Evolutionary conservation across 352 stramenopile genomes (phyloP).

Genomic region (Phytophthora constricta): DNA sequence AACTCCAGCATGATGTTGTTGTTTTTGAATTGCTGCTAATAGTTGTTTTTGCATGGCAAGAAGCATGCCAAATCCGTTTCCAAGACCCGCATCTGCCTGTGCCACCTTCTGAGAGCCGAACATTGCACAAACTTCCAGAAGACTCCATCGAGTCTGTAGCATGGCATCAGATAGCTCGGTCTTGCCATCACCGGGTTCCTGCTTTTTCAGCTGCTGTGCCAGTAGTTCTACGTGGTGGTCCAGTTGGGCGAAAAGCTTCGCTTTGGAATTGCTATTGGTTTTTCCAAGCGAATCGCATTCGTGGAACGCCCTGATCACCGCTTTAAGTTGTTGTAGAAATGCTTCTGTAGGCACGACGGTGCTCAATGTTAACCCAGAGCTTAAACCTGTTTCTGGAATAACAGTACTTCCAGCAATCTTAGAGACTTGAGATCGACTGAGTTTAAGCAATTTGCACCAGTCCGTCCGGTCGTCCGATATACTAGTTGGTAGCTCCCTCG

Average conservation of each 20-base stretch:
- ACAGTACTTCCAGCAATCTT: conserved; percentile 1
- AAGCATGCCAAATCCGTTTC: conserved; percentile 45
- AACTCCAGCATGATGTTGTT: conserved; percentile 16
- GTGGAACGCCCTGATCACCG: conserved; percentile 59
- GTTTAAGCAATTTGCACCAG: conserved; percentile 71
- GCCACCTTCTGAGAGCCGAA: conserved; percentile 53
- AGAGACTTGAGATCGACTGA: conserved; percentile 20
- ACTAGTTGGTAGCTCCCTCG: conserved; percentile 50
- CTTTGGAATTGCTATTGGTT: conserved; percentile 16
- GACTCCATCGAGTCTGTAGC: conserved; percentile 55
- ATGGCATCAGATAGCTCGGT: conserved; percentile 31
- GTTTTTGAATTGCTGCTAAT: conserved; percentile 45
- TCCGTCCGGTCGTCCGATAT: conserved; percentile 73
- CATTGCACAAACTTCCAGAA: conserved; percentile 57
- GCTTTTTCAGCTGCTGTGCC: conserved; percentile 47
- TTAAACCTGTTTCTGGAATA: not conserved
- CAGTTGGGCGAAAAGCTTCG: conserved; percentile 56
- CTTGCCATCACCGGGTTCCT: conserved; percentile 31
- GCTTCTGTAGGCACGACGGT: conserved; percentile 37
- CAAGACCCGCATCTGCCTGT: conserved; percentile 39
- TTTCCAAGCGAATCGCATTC: conserved; percentile 26
- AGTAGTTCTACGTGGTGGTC: conserved; percentile 63
- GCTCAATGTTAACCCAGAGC: conserved; percentile 1
- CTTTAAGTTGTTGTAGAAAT: conserved; percentile 61
- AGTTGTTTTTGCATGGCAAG: conserved; percentile 60